Conservation (phyloP, 305 asterid species). For the Stenogyne calaminthoides region DNA sequence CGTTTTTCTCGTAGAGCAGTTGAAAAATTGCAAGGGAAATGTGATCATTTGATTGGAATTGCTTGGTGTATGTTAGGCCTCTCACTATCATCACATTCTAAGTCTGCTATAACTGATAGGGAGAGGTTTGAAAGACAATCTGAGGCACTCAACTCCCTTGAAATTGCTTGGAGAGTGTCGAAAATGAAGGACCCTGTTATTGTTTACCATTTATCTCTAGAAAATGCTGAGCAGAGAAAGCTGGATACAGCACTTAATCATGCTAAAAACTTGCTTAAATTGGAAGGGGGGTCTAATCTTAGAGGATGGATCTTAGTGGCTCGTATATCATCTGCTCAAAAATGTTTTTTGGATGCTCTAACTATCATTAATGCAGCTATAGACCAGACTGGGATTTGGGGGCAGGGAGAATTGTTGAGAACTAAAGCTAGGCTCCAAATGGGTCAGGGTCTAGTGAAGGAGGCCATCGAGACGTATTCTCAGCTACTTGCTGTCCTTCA, state of each 20-base stretch:
- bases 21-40: constrained; percentile 49
- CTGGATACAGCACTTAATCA: constrained; percentile 67
- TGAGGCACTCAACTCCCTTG: constrained; percentile 68
- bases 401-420: constrained; percentile 76
- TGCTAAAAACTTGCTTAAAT: constrained; percentile 56
- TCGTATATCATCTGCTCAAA: constrained; percentile 82
- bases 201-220: constrained; percentile 69
- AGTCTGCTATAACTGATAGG: constrained; percentile 43
- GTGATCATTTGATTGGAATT: constrained; percentile 60
- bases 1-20: constrained; percentile 63
- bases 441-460: constrained; percentile 70
- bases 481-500: constrained; percentile 80
- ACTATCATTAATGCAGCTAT: constrained; percentile 62
- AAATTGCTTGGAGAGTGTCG: constrained; percentile 68
- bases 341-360: constrained; percentile 67
- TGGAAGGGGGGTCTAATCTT: constrained; percentile 73
- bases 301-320: constrained; percentile 74
- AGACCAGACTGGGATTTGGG: constrained; percentile 90
- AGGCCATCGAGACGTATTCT: constrained; percentile 72
- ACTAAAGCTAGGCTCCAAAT: constrained; percentile 85
- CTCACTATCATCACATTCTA: constrained; percentile 60
- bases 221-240: constrained; percentile 90
- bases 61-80: constrained; percentile 69
- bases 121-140: constrained; percentile 60
- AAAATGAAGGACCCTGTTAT: constrained; percentile 59